Percentiles rank a stretch among this genome's conserved stretches.
phyloP scores from a whole-genome alignment of 139 green algal genomes.

The Astrephomene gubernaculifera region DNA sequence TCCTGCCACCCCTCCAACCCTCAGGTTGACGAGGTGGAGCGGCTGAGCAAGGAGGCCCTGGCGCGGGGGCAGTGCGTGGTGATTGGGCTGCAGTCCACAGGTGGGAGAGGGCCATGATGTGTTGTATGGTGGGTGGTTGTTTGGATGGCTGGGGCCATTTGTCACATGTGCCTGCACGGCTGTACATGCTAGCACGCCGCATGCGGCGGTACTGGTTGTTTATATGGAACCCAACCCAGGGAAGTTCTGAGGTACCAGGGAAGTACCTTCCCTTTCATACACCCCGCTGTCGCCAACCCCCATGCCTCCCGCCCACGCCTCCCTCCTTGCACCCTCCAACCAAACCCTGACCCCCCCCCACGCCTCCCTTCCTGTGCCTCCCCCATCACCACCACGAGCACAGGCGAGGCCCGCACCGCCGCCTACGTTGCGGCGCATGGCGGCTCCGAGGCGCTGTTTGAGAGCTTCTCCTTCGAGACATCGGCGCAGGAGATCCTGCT shows the following conservation, averaged over 20 bases:
- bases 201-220: too few relatives aligned
- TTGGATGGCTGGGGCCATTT: background rate
- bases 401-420: constrained; percentile 70
- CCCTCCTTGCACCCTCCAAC: background rate
- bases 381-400: background rate
- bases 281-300: background rate
- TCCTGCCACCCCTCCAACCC: too few relatives aligned
- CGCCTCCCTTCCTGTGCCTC: background rate
- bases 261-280: too few relatives aligned
- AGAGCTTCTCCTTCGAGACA: constrained; percentile 42
- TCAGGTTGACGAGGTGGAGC: constrained; percentile 51
- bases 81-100: constrained; percentile 78
- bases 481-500: constrained; percentile 49
- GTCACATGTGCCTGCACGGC: too few relatives aligned
- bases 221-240: too few relatives aligned
- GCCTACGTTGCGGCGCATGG: constrained; percentile 67
- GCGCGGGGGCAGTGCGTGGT: constrained; percentile 73
- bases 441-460: constrained; percentile 53
- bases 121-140: background rate
- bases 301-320: background rate
- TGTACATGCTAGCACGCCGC: too few relatives aligned
- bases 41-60: constrained; percentile 58
- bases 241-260: too few relatives aligned
- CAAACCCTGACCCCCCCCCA: too few relatives aligned
- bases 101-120: background rate